Base-by-base conservation (phyloP, 805 yeast species). In the Pichia kluyveri region DNA sequence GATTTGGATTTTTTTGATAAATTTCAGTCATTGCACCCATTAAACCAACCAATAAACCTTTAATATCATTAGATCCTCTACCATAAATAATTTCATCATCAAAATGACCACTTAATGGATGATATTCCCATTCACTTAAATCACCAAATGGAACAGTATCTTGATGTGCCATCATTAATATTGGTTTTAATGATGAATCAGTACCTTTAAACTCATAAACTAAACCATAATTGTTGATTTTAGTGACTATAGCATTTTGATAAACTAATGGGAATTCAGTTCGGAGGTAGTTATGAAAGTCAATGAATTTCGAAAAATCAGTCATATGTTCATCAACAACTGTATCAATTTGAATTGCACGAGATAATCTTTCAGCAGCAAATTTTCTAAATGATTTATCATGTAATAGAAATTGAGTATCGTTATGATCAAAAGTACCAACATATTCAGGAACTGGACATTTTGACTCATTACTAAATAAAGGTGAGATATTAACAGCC, bases 81-180 rank as follows among this genome's bases (percentile, higher is more conserved):
- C 96, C 96, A 75, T 80, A 85, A 8, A 87, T 56, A 38, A 59
- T 65, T 32, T 71, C 68, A 15, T 86, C 88, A 55, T 86, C 93
- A 57, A 69, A 85, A 17, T 58, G 59, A 11, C 84, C 88, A 26
- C 70, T 61, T 51, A 78, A 82, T 2, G 95, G 95, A 9, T 81
- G 82, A 56, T 77, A 67, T 0, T 69, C 65, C 95, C 95, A 86
- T 45, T 75, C 60, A 23, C 71, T 73, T 14, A 63, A 60, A 55
- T 80, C 84, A 26, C 73, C 76, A 10, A 83, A 82, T 0, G 95
- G 95, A 18, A 86, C 95, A 7, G 82, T 86, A 58, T 86, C 95
- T 61, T 79, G 84, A 60, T 86, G 95, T 1, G 91, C 90, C 60
- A 83, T 78, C 45, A 85, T 69, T 61, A 86, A 56, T 32, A 81